Evolutionary conservation across 345 rosid species (phyloP), one percentile per base, ranked within the genome.

Genomic region (Populus euphratica): DNA sequence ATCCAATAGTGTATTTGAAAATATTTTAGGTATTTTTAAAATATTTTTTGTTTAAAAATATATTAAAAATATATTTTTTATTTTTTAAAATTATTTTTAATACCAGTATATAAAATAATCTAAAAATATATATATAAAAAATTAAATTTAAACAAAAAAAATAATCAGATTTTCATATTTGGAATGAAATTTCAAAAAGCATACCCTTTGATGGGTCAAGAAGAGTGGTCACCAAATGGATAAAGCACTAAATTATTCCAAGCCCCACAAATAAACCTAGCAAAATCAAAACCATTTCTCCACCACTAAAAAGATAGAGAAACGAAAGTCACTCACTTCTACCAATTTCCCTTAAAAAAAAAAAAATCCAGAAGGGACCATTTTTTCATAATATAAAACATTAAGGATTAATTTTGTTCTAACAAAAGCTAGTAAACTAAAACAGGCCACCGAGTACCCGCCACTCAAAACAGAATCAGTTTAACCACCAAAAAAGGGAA

Each of bases 401-500:
- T 8, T 5, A 76, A 73, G 78, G 81, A 41, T 27, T 65, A 61
- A 31, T 59, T 47, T 74, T 18, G 87, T 81, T 83, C 73, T 33
- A 49, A 35, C 18, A 4, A 20, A 38, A 10, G 50, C 27, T 27
- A 61, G 44, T 52, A 27, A 73, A 54, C 69, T 70, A 73, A 69
- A 38, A 38, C 35, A 50, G 63, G n/a, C 63, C 29, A 59, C 63
- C 2, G 31, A 6, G 33, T 63, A 68, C 85, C 82, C 81, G 87
- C 86, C 86, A 78, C 79, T 20, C 69, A 44, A 27, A 54, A 73
- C 41, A 69, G 35, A 70, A 73, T 29, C 76, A 67, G 69, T 65
- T 72, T 44, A 52, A 56, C 73, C 47, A 13, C 66, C 36, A 18
- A 68, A 35, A 21, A 68, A 68, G 13, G 41, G 0, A 74, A 12